These are phyloP conservation scores for Trichophyton benhamiae DNA, from an alignment of 2,329 filamentous ascomycete species.

Conservation along the genomic window DNA sequence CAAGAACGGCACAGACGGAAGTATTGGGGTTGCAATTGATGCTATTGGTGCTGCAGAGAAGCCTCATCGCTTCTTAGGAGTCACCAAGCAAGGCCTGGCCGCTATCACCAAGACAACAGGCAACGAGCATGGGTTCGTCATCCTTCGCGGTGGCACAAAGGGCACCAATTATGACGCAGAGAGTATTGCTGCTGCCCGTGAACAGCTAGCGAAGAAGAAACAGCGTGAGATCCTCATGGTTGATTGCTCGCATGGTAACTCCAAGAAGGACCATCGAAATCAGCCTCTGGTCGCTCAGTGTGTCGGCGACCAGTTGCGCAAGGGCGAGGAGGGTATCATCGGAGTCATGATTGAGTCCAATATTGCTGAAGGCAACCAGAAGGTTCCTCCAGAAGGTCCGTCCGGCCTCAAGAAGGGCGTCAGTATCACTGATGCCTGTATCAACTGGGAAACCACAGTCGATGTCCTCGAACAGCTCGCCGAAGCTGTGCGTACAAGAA, in stretches of 20 bases:
- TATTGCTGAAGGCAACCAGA: conserved; percentile 88
- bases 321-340: conserved; percentile 77
- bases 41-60: conserved; percentile 86
- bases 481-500: conserved; percentile 64
- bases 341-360: conserved; percentile 99
- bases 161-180: conserved; percentile 87
- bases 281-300: conserved; percentile 82
- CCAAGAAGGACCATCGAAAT: conserved; percentile 90
- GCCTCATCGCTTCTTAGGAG: conserved; percentile 91
- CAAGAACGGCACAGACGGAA: conserved; percentile 97
- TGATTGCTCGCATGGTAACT: conserved; percentile 96
- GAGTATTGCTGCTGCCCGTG: conserved; percentile 74
- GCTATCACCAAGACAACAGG: conserved; percentile 89
- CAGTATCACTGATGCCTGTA: conserved; percentile 94
- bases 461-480: conserved; percentile 73
- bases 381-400: conserved; percentile 78
- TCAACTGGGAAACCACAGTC: conserved; percentile 79
- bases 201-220: conserved; percentile 60
- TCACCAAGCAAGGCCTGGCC: conserved; percentile 90
- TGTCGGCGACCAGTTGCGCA: conserved; percentile 71
- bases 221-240: conserved; percentile 77
- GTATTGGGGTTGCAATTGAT: conserved; percentile 78
- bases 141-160: conserved; percentile 80
- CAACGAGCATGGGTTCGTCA: conserved; percentile 95
- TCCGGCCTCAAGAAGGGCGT: conserved; percentile 80